Evolutionary conservation across 163 green algal species (phyloP).

Genomic region (Chloroidium sp.): DNA sequence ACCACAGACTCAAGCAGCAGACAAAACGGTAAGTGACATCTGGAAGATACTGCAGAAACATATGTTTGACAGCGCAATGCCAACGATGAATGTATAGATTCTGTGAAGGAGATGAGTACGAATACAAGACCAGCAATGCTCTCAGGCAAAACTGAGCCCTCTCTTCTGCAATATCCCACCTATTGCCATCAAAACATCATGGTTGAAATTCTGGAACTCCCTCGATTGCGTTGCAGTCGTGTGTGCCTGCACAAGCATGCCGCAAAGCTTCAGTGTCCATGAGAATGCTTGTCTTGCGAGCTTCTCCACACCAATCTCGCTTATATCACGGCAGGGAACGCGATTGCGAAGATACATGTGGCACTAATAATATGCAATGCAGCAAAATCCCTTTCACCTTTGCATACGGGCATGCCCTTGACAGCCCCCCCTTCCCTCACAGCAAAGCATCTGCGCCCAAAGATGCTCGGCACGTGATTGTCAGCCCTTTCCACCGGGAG

Average conservation of each 20-base stretch:
- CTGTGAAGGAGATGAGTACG: too few species aligned
- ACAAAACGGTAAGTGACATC: too few species aligned
- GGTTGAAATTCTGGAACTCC: slow-evolving; percentile 15
- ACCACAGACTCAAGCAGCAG: too few species aligned
- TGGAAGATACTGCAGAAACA: too few species aligned
- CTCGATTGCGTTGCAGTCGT: slow-evolving; percentile 15
- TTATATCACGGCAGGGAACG: background rate
- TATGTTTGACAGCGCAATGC: too few species aligned
- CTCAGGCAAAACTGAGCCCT: slow-evolving; percentile 11
- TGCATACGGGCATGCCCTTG: background rate
- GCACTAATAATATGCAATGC: background rate
- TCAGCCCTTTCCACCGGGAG: background rate
- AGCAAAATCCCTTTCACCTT: background rate
- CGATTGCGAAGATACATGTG: background rate
- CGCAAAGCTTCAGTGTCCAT: too few species aligned
- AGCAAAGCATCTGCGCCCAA: background rate
- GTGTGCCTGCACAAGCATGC: slow-evolving; percentile 15
- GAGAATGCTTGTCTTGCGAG: too few species aligned
- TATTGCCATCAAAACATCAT: slow-evolving; percentile 11
- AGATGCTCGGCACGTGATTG: background rate
- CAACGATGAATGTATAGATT: too few species aligned
- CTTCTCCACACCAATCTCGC: background rate
- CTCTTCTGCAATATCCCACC: slow-evolving; percentile 8
- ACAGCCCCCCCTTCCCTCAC: background rate
- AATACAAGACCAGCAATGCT: too few species aligned